Evolutionary conservation across 805 yeast species (phyloP), one percentile per base, ranked within the genome.

Genomic region (Monosporozyma unispora): DNA sequence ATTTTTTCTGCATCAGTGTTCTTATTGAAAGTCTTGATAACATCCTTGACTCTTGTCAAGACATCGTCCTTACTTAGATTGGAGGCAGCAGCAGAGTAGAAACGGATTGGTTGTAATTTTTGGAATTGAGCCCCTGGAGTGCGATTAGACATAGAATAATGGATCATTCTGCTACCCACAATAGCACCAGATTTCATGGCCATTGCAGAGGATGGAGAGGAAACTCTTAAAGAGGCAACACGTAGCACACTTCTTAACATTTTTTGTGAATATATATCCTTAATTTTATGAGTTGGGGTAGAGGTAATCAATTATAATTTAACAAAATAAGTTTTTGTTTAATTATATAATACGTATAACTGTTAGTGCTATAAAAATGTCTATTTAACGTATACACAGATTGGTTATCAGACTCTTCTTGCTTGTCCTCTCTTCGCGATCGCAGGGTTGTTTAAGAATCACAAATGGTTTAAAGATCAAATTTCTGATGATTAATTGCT

Each of bases 31-130:
- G 81, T 75, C 64, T 74, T 75, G 68, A 84, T 75, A 50, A 93
- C 96, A 61, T 84, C 87, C 54, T 84, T 72, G 48, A 93, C 85
- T 71, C 97, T 81, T 55, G 78, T 75, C 58, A 88, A 78, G 56
- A 90, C 90, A 65, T 87, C 96, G 39, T 82, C 85, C 65, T 81
- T 79, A 53, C 84, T 73, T 59, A 89, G 71, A 16, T 48, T 51
- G 8, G 23, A 48, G n/a, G 46, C 45, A 44, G 82, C 78, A 45
- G 84, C 78, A 18, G 78, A 64, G 71, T 82, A 83, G 63, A 77
- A 66, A 57, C 79, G 68, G 59, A 48, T 39, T 39, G 42, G 42
- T 22, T 39, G 42, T 21, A 39, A 39, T 14, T 19, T 21, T 39
- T 39, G 42, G 25, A 39, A 39, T 39, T 39, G 42, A 21, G 42